Conservation (phyloP, 2,329 filamentous ascomycete species). For the Hirsutella rhossiliensis region DNA sequence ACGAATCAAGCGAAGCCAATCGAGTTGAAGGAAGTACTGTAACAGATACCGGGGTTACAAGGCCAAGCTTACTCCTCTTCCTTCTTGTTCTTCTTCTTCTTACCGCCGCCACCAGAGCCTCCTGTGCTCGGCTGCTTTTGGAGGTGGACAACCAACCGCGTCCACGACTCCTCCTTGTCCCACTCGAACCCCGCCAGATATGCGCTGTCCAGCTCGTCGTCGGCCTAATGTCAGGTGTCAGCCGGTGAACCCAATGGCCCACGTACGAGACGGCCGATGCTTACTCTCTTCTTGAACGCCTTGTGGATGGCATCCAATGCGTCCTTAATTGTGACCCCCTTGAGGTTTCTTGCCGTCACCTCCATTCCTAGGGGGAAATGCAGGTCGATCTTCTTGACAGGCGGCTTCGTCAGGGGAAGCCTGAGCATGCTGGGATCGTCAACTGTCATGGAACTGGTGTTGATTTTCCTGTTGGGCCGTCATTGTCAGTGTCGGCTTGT, state of each 20-base stretch:
- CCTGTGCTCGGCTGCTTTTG: slow-evolving; percentile 52
- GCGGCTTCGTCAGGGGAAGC: slow-evolving; percentile 65
- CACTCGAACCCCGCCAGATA: slow-evolving; percentile 93
- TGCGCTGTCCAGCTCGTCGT: slow-evolving; percentile 80
- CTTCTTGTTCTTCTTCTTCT: slow-evolving; percentile 65
- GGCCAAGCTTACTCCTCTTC: slow-evolving; percentile 25
- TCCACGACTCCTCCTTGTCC: slow-evolving; percentile 89
- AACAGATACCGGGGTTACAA: slow-evolving; percentile 22
- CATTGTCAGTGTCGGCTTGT: background rate
- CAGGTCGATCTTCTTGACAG: slow-evolving; percentile 88
- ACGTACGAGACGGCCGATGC: slow-evolving; percentile 13
- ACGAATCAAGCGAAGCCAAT: slow-evolving; percentile 26
- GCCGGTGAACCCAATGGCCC: background rate
- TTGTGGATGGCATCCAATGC: slow-evolving; percentile 92
- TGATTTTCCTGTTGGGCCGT: slow-evolving; percentile 66
- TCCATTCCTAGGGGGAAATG: slow-evolving; percentile 81
- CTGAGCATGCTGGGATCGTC: slow-evolving; percentile 81
- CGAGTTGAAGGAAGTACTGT: slow-evolving; percentile 27
- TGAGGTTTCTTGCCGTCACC: slow-evolving; percentile 80
- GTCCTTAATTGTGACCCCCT: slow-evolving; percentile 95
- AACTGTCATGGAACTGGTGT: slow-evolving; percentile 64
- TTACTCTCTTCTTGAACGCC: slow-evolving; percentile 89
- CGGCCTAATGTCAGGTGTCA: slow-evolving; percentile 42
- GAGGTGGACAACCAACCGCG: slow-evolving; percentile 75
- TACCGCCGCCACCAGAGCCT: slow-evolving; percentile 33